Percentiles rank a stretch among this genome's conserved stretches.
Conservation (phyloP, 352 stramenopile species). For the Pythium pectinolyticum region DNA sequence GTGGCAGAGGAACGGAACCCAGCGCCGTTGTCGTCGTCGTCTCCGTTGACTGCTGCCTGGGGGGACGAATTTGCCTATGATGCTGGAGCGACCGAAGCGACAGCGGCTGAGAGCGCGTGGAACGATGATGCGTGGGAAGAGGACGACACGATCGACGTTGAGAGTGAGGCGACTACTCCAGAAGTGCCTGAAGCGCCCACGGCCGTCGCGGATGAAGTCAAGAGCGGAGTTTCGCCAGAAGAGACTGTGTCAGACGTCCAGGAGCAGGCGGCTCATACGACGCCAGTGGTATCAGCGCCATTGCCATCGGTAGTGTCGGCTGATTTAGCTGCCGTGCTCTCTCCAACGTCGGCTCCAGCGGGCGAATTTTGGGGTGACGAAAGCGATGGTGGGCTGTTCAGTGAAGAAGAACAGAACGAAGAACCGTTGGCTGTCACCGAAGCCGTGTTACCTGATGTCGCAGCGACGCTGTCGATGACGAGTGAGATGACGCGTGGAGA, state of each 20-base stretch:
- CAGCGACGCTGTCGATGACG: slow-evolving; percentile 8
- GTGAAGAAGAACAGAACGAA: slow-evolving; percentile 55
- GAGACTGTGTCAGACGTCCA: too few species aligned
- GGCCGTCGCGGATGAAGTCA: neutral
- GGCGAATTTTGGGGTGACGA: slow-evolving; percentile 68
- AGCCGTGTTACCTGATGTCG: slow-evolving; percentile 14
- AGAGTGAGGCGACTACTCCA: slow-evolving; percentile 7
- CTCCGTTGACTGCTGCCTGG: slow-evolving; percentile 4
- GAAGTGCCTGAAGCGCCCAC: neutral
- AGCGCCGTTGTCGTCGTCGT: neutral
- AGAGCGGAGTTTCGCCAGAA: too few species aligned
- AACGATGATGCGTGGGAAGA: slow-evolving; percentile 8
- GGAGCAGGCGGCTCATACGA: too few species aligned
- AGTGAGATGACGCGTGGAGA: neutral
- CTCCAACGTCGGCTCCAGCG: slow-evolving; percentile 20
- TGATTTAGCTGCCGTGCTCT: slow-evolving; percentile 30
- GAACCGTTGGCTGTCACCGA: slow-evolving; percentile 35
- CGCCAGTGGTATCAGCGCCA: too few species aligned
- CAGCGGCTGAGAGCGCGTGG: slow-evolving; percentile 20
- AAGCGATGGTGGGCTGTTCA: slow-evolving; percentile 58
- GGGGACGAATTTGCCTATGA: slow-evolving; percentile 22
- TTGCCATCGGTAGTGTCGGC: slow-evolving; percentile 6
- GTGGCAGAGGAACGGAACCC: neutral
- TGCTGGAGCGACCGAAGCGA: slow-evolving; percentile 20
- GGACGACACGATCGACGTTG: neutral